These are phyloP conservation scores for Hippophae rhamnoides DNA, from an alignment of 306 rosid species.

Conservation along the genomic window DNA sequence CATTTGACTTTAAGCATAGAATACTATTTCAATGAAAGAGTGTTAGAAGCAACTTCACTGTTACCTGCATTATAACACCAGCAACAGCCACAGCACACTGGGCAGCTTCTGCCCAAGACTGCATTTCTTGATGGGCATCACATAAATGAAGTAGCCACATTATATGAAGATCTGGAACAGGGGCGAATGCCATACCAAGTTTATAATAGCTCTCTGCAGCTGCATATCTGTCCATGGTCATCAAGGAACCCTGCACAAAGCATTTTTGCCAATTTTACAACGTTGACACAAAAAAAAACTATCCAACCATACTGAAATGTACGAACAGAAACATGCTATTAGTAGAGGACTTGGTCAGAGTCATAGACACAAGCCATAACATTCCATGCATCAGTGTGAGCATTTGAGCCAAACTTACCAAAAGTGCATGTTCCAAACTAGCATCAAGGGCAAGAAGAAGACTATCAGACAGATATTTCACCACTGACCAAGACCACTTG, in stretches of 20 bases:
- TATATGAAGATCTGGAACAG: slow-evolving; percentile 98
- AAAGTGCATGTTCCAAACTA: slow-evolving; percentile 86
- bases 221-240: slow-evolving; percentile 93
- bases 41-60: not conserved
- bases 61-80: slow-evolving; percentile 97
- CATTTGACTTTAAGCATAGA: no score
- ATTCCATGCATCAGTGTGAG: not conserved
- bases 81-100: slow-evolving; percentile 99
- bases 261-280: slow-evolving; percentile 10
- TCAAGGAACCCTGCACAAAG: slow-evolving; percentile 58
- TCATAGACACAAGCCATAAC: not conserved
- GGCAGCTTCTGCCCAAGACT: slow-evolving; percentile 99
- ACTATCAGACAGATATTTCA: slow-evolving; percentile 77
- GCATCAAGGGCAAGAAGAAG: slow-evolving; percentile 94
- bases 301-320: slow-evolving; percentile 1
- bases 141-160: slow-evolving; percentile 98
- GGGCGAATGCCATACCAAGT: slow-evolving; percentile 97
- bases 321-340: not conserved
- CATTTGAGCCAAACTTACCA: slow-evolving; percentile 44
- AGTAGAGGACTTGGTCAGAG: not conserved
- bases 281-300: not conserved
- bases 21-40: not conserved
- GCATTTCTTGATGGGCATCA: slow-evolving; percentile 99
- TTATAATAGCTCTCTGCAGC: slow-evolving; percentile 90
- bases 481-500: slow-evolving; percentile 90